These are phyloP conservation scores for Tetrapisispora iriomotensis DNA, from an alignment of 805 yeast genomes.

Conservation along the genomic window DNA sequence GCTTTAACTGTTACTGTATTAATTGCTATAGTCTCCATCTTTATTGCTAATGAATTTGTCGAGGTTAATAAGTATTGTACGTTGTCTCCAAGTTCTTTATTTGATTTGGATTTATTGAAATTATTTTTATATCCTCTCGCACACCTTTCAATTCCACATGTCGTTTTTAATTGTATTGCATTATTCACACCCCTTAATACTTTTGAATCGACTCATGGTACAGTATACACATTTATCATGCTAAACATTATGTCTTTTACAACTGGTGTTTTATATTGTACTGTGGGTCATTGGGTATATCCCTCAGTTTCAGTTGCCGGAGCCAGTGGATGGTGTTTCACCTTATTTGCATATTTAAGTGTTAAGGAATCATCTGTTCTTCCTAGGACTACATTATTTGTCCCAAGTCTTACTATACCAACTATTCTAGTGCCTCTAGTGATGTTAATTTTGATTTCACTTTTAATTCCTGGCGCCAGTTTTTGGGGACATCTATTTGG, in stretches of 20 bases:
- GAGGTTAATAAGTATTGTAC: constrained; percentile 9
- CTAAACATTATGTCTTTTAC: constrained; percentile 61
- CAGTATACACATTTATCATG: constrained; percentile 76
- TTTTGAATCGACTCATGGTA: constrained; percentile 69
- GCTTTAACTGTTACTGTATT: not conserved
- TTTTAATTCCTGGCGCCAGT: constrained; percentile 56
- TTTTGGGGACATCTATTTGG: constrained; percentile 70
- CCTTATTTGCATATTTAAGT: constrained; percentile 55
- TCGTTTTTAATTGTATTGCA: constrained; percentile 48
- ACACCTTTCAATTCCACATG: constrained; percentile 53
- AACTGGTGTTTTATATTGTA: constrained; percentile 55
- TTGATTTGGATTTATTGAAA: constrained; percentile 8
- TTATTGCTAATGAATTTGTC: not conserved
- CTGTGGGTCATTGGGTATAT: constrained; percentile 36
- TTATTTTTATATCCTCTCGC: constrained; percentile 60
- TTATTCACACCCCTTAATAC: constrained; percentile 49
- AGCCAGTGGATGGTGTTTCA: constrained; percentile 64
- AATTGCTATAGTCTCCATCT: not conserved
- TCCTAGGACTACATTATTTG: constrained; percentile 35
- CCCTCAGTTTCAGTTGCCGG: constrained; percentile 53
- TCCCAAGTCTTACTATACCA: constrained; percentile 40
- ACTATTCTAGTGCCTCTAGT: constrained; percentile 51
- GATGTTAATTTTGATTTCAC: constrained; percentile 37
- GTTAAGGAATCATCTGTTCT: constrained; percentile 34
- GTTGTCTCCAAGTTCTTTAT: constrained; percentile 9